Conservation (phyloP, 352 stramenopile species). For the Phytopythium litorale region DNA sequence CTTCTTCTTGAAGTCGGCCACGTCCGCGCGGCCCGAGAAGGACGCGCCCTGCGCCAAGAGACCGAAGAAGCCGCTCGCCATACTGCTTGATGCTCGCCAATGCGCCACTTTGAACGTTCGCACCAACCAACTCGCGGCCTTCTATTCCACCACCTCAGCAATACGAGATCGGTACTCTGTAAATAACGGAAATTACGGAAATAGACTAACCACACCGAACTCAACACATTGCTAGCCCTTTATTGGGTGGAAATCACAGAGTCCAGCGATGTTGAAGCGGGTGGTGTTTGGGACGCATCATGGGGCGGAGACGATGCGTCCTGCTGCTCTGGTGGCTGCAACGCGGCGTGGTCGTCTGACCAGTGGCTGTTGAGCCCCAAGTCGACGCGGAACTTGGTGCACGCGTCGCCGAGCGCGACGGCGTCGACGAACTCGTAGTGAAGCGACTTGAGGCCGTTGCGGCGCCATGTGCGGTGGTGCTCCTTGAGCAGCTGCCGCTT, state of each 20-base stretch:
- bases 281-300: no score
- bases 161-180: no score
- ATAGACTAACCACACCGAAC: no score
- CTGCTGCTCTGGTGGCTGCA: not conserved
- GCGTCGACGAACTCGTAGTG: conserved; percentile 42
- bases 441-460: conserved; percentile 42
- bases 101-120: no score
- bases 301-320: not conserved
- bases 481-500: conserved; percentile 52
- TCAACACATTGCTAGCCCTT: no score
- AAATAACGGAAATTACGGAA: no score
- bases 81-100: conserved; percentile 10
- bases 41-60: conserved; percentile 62
- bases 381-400: conserved; percentile 47
- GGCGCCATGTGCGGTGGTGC: conserved; percentile 49
- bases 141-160: no score
- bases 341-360: conserved; percentile 33
- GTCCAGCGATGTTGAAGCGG: not conserved
- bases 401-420: conserved; percentile 27
- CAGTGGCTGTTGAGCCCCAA: conserved; percentile 42
- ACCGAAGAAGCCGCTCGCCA: conserved; percentile 73
- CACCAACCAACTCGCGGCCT: no score
- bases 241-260: no score
- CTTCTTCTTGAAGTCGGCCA: conserved; percentile 49
- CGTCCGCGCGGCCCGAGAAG: conserved; percentile 57